Conservation (phyloP, 345 rosid species). For the Eucalyptus marginata region DNA sequence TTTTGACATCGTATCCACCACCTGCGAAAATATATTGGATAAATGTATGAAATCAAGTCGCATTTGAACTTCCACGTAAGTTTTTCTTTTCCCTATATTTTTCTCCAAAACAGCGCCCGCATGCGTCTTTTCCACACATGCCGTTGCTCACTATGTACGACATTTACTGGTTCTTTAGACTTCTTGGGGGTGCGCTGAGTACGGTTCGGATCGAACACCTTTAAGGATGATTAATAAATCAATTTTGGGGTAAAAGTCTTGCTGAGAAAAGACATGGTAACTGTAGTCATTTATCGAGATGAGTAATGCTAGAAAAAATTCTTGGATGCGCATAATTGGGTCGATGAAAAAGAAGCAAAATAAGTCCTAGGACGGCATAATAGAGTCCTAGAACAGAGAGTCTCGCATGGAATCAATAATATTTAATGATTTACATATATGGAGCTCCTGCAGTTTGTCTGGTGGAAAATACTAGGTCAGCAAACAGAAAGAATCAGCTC, state of each 20-base stretch:
- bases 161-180: neutral
- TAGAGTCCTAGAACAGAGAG: neutral
- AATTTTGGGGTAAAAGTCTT: no score
- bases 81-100: neutral
- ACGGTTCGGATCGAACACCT: neutral
- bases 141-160: neutral
- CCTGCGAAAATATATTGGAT: conserved; percentile 3
- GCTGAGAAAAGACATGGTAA: neutral
- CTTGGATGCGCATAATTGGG: neutral
- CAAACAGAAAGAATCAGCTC: neutral
- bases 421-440: neutral
- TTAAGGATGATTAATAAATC: no score
- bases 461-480: neutral
- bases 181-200: neutral
- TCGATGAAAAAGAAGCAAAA: neutral
- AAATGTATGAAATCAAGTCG: neutral
- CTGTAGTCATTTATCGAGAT: neutral
- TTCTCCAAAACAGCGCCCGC: neutral
- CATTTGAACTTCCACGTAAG: neutral
- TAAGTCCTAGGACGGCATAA: neutral
- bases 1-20: conserved; percentile 26
- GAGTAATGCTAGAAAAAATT: neutral
- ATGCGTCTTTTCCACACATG: neutral
- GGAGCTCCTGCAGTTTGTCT: neutral
- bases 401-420: neutral